These are phyloP conservation scores for Epichloe bromicola DNA, from an alignment of 2,329 filamentous ascomycete genomes.

Conservation along the genomic window DNA sequence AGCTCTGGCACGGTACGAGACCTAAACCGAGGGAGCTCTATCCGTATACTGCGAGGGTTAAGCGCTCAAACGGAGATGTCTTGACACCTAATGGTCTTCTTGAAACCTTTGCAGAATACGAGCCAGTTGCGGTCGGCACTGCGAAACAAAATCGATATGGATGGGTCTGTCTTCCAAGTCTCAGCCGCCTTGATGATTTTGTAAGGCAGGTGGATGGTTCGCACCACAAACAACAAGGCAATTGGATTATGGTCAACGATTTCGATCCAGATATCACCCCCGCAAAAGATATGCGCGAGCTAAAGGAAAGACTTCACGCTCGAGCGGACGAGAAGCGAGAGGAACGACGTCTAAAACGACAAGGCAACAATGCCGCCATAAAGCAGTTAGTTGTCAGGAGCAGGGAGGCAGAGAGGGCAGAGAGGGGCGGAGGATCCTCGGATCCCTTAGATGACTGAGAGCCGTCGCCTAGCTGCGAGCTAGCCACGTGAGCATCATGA, in stretches of 20 bases:
- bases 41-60: not conserved
- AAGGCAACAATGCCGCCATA: not conserved
- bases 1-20: not conserved
- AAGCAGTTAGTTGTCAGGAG: no score
- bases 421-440: no score
- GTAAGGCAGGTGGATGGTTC: not conserved
- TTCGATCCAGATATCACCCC: not conserved
- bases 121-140: not conserved
- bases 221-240: not conserved
- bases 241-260: not conserved
- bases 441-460: no score
- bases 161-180: not conserved
- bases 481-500: no score
- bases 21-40: not conserved
- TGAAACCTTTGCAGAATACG: not conserved
- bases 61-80: not conserved
- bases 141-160: not conserved
- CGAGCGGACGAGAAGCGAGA: not conserved
- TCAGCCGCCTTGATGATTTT: not conserved
- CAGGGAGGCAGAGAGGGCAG: no score
- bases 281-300: not conserved
- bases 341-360: not conserved
- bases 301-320: not conserved
- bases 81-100: not conserved
- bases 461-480: no score